A percentile compares a stretch with the other conserved stretches of the same genome.
Evolutionary conservation across 2,329 filamentous ascomycete genomes (phyloP).

Genomic region (Exophiala viscosa): DNA sequence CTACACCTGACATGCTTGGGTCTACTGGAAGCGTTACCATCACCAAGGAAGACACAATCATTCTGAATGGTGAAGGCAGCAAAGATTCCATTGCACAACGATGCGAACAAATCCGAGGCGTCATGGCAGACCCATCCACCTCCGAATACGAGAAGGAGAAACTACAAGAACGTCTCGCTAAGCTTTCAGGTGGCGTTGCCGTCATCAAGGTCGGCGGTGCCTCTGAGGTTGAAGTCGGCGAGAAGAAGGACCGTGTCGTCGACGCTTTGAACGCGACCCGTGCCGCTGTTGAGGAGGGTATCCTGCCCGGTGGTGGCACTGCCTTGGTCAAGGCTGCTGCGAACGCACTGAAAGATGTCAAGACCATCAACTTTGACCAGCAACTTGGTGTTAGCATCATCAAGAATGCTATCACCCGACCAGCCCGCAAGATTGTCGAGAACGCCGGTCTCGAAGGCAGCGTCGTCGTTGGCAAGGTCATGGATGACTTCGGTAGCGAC

Average conservation of each 20-base stretch:
- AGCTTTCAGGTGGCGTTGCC: conserved; percentile 97
- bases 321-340: conserved; percentile 94
- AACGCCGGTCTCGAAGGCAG: conserved; percentile 95
- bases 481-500: conserved; percentile 82
- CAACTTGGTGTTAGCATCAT: conserved; percentile 96
- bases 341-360: conserved; percentile 78
- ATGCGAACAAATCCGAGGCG: conserved; percentile 98
- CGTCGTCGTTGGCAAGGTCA: conserved; percentile 96
- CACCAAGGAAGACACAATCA: conserved; percentile 99
- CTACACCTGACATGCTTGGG: conserved; percentile 90
- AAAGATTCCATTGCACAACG: conserved; percentile 92
- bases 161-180: conserved; percentile 98
- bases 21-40: conserved; percentile 98
- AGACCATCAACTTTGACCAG: conserved; percentile 96
- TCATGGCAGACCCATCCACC: conserved; percentile 88
- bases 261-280: conserved; percentile 97
- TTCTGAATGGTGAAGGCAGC: conserved; percentile 92
- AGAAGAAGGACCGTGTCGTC: conserved; percentile 99
- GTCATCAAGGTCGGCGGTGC: conserved; percentile 99
- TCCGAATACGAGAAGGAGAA: conserved; percentile 99
- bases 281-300: conserved; percentile 97
- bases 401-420: conserved; percentile 95
- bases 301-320: conserved; percentile 96
- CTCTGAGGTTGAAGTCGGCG: conserved; percentile 96
- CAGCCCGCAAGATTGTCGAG: conserved; percentile 92